phyloP scores from a whole-genome alignment of 345 rosid species.

The Hibiscus tridactylites region DNA sequence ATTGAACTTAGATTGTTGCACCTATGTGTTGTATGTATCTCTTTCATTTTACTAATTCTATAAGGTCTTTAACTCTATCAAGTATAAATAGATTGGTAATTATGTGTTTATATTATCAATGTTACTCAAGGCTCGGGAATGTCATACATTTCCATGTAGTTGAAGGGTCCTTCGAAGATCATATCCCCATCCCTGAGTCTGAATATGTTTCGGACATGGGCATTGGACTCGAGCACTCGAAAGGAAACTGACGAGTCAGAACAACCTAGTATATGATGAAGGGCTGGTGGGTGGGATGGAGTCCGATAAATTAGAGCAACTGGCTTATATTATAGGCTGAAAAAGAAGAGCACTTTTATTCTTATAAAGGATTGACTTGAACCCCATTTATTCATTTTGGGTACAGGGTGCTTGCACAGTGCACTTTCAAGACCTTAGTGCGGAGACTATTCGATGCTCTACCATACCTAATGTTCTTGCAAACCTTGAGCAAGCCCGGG shows the following conservation, averaged over 20 bases:
- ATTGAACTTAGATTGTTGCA: neutral
- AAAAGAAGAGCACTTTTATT: neutral
- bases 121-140: neutral
- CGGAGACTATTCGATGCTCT: conserved; percentile 73
- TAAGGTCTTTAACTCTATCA: neutral
- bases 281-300: neutral
- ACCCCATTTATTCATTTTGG: neutral
- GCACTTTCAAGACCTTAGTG: conserved; percentile 86
- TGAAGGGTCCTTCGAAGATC: neutral
- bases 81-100: neutral
- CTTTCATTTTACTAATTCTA: neutral
- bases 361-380: neutral
- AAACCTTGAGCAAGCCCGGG: conserved; percentile 90
- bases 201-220: neutral
- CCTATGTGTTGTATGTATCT: neutral
- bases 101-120: neutral
- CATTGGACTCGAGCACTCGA: neutral
- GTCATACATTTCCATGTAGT: neutral
- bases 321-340: neutral
- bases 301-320: neutral
- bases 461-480: conserved; percentile 95
- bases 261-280: neutral
- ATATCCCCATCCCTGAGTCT: neutral
- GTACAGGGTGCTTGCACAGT: conserved; percentile 75
- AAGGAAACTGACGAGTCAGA: neutral